phyloP scores from a whole-genome alignment of 495 filamentous ascomycete genomes.

The Letharia columbiana region DNA sequence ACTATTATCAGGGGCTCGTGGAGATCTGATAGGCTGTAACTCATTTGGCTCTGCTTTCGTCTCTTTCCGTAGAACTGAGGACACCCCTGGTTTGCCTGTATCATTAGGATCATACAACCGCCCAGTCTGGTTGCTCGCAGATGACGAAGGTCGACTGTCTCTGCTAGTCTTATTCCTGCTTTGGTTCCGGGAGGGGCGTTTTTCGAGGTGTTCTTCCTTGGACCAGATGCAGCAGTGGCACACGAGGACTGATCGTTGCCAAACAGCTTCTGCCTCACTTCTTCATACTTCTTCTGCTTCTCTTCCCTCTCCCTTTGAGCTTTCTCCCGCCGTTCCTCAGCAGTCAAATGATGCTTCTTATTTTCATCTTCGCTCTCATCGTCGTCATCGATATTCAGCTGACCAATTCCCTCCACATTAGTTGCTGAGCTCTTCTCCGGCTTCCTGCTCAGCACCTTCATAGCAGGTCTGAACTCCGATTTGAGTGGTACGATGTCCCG shows the following conservation, averaged over 20 bases:
- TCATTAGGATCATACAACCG: slow-evolving; percentile 71
- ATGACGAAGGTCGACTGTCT: slow-evolving; percentile 42
- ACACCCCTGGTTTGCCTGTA: slow-evolving; percentile 49
- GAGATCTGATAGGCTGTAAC: slow-evolving; percentile 54
- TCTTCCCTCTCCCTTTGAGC: slow-evolving; percentile 73
- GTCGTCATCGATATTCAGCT: slow-evolving; percentile 48
- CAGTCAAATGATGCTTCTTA: slow-evolving; percentile 48
- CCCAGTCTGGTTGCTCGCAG: slow-evolving; percentile 35
- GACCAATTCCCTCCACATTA: slow-evolving; percentile 45
- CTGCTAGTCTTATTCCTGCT: slow-evolving; percentile 25
- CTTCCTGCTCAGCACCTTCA: slow-evolving; percentile 78
- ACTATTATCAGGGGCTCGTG: slow-evolving; percentile 66
- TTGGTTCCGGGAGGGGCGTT: slow-evolving; percentile 29
- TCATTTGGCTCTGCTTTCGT: slow-evolving; percentile 38
- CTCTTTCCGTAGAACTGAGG: slow-evolving; percentile 46
- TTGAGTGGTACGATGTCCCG: slow-evolving; percentile 60
- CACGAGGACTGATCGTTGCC: slow-evolving; percentile 44
- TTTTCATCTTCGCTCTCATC: slow-evolving; percentile 57
- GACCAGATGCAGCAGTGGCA: slow-evolving; percentile 49
- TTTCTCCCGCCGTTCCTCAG: slow-evolving; percentile 63
- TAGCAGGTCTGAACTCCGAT: slow-evolving; percentile 71
- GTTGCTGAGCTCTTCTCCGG: slow-evolving; percentile 47
- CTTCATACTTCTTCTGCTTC: slow-evolving; percentile 81
- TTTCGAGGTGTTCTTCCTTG: slow-evolving; percentile 34
- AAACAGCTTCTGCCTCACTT: slow-evolving; percentile 76